phyloP scores from a whole-genome alignment of 2,329 filamentous ascomycete genomes.

The Calonectria hawksworthii region DNA sequence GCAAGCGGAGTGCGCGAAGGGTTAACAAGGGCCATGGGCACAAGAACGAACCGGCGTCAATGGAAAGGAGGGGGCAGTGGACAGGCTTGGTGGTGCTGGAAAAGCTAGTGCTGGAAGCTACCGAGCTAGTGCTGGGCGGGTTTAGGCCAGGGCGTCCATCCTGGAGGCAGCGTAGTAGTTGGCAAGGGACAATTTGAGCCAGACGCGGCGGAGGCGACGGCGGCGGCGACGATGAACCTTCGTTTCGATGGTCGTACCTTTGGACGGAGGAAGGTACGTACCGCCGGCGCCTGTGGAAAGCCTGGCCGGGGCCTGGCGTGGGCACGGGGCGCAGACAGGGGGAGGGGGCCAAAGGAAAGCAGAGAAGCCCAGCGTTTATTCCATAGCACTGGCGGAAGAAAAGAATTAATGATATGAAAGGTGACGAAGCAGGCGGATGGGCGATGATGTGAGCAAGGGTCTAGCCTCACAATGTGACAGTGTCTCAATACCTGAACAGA shows the following conservation, averaged over 20 bases:
- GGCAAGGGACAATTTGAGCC: constrained; percentile 27
- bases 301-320: neutral
- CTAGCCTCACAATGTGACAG: neutral
- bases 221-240: constrained; percentile 18
- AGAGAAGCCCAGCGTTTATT: neutral
- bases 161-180: constrained; percentile 8
- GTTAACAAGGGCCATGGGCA: constrained; percentile 13
- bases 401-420: neutral
- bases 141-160: constrained; percentile 13
- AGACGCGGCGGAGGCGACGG: constrained; percentile 23
- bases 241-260: constrained; percentile 16
- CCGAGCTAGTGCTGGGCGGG: constrained; percentile 24
- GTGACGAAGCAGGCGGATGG: neutral
- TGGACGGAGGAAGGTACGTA: constrained; percentile 27
- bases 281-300: constrained; percentile 18
- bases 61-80: constrained; percentile 12
- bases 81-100: constrained; percentile 7
- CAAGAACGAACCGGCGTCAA: constrained; percentile 11
- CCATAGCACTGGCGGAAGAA: neutral
- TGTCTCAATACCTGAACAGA: constrained; percentile 1
- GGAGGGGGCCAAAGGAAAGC: neutral
- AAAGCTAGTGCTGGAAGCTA: constrained; percentile 19
- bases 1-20: constrained; percentile 28
- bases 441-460: neutral
- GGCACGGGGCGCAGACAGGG: neutral